A percentile compares a stretch with the other conserved stretches of the same genome.
Evolutionary conservation across 2,329 filamentous ascomycete species (phyloP).

Genomic region (Fusarium compactum): DNA sequence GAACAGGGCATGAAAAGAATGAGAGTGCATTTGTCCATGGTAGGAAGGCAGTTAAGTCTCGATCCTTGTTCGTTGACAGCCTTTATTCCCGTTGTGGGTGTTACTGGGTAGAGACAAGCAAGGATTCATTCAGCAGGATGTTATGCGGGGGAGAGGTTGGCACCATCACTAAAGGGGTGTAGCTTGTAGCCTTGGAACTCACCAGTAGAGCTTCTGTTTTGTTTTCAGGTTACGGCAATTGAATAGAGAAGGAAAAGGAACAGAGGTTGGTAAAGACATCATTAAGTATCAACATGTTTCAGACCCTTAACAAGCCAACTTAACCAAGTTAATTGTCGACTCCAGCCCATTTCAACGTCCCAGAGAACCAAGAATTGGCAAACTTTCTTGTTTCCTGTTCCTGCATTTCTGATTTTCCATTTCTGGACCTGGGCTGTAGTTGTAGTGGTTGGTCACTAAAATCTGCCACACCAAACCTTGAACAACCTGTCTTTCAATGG

Average conservation of each 20-base stretch:
- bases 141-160: constrained; percentile 42
- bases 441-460: constrained; percentile 17
- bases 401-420: constrained; percentile 32
- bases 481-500: constrained; percentile 13
- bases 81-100: constrained; percentile 31
- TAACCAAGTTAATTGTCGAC: not conserved
- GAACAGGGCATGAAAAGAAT: constrained; percentile 12
- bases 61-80: constrained; percentile 27
- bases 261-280: not conserved
- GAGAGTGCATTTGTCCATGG: constrained; percentile 26
- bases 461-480: constrained; percentile 1
- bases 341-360: not conserved
- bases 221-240: not conserved
- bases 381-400: constrained; percentile 9
- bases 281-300: not conserved
- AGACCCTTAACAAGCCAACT: not conserved
- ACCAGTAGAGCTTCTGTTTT: not conserved
- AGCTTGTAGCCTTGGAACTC: not conserved
- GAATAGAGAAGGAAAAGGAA: not conserved
- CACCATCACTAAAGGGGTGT: constrained; percentile 16
- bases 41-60: constrained; percentile 37
- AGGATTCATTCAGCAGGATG: not conserved
- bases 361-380: not conserved
- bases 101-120: not conserved
- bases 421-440: not conserved